A percentile compares a stretch with the other conserved stretches of the same genome.
phyloP scores from a whole-genome alignment of 495 filamentous ascomycete species.

The Talaromyces thailandensis region DNA sequence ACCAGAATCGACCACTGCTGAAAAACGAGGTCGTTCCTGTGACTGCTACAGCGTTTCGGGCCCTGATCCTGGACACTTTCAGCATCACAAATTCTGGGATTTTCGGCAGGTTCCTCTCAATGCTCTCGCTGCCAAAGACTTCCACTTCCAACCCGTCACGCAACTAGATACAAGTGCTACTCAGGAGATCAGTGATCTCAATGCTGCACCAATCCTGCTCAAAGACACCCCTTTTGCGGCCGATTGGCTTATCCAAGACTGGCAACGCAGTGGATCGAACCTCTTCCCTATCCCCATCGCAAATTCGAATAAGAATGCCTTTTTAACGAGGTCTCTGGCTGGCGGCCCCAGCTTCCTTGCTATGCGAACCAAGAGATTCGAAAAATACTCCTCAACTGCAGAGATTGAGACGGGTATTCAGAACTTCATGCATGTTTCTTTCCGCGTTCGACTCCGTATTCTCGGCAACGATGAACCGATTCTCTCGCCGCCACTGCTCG shows the following conservation, averaged over 20 bases:
- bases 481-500: conserved; percentile 6
- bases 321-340: conserved; percentile 35
- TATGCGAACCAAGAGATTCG: conserved; percentile 49
- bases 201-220: conserved; percentile 16
- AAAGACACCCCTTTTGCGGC: conserved; percentile 28
- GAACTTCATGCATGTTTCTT: conserved; percentile 49
- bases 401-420: conserved; percentile 51
- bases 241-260: conserved; percentile 52
- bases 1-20: conserved; percentile 7
- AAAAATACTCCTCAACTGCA: conserved; percentile 49
- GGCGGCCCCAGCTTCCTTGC: conserved; percentile 45
- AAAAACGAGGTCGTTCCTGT: conserved; percentile 12
- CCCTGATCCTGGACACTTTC: conserved; percentile 44
- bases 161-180: conserved; percentile 15
- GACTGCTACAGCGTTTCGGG: conserved; percentile 33
- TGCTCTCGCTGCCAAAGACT: conserved; percentile 12
- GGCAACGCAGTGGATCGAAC: conserved; percentile 41
- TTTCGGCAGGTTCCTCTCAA: conserved; percentile 40
- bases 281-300: conserved; percentile 41
- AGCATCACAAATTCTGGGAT: conserved; percentile 58
- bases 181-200: conserved; percentile 9
- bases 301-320: conserved; percentile 59
- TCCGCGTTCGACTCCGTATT: conserved; percentile 48
- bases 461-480: conserved; percentile 14
- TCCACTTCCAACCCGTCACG: conserved; percentile 21